phyloP scores from a whole-genome alignment of 1,139 yeast species.

The Geotrichum carabidarum region DNA sequence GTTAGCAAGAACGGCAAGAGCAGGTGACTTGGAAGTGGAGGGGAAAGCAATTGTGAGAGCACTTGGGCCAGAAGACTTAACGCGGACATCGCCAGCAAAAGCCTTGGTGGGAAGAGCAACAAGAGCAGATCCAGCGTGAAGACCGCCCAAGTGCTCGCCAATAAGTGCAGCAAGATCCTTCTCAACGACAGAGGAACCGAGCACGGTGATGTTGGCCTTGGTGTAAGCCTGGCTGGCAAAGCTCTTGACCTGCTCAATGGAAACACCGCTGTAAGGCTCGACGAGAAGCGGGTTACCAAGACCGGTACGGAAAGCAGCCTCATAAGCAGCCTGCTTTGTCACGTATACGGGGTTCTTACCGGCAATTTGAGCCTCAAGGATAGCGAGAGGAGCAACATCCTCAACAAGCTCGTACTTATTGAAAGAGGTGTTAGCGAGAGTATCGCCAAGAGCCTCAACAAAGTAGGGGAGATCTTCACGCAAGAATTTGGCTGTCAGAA shows the following conservation, averaged over 20 bases:
- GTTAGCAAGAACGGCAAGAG: constrained; percentile 67
- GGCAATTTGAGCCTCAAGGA: constrained; percentile 47
- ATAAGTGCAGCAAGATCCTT: constrained; percentile 67
- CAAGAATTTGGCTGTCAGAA: constrained; percentile 75
- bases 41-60: constrained; percentile 83
- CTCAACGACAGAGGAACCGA: constrained; percentile 69
- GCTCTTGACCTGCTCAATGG: constrained; percentile 60
- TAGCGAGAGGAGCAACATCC: constrained; percentile 74
- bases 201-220: constrained; percentile 63
- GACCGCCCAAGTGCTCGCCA: constrained; percentile 55
- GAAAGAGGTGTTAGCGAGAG: constrained; percentile 65
- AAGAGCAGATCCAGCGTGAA: constrained; percentile 55
- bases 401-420: constrained; percentile 73
- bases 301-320: constrained; percentile 78
- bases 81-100: constrained; percentile 70
- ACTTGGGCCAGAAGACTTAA: constrained; percentile 60
- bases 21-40: constrained; percentile 57
- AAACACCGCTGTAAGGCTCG: constrained; percentile 55
- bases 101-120: constrained; percentile 43
- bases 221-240: constrained; percentile 69
- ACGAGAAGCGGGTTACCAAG: constrained; percentile 79
- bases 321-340: constrained; percentile 77
- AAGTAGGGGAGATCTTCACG: constrained; percentile 87
- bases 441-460: constrained; percentile 79
- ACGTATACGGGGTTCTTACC: constrained; percentile 49